Evolutionary conservation across 192 early-diverging fungal genomes (phyloP), one percentile per base, ranked within the genome.

Genomic region (Rhizophagus prolifer): DNA sequence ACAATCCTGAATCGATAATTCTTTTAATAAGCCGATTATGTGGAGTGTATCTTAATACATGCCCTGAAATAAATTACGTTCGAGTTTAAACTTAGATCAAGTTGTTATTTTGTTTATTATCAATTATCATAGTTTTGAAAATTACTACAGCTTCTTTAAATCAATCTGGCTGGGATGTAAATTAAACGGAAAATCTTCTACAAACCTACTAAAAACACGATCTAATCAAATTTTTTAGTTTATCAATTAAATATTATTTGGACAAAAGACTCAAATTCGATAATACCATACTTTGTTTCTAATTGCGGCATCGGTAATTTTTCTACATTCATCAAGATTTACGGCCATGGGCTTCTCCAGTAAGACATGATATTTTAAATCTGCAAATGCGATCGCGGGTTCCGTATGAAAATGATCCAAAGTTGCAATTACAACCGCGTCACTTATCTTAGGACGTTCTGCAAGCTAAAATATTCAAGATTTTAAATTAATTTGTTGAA

Each of bases 301-400:
- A 44, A 79, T 69, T 34, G 83, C 87, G 12, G 88, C 87, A 19
- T 75, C 50, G 7, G 81, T 78, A 50, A 92, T 90, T 14, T 68
- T 64, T 34, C 74, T 61, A 73, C 91, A 92, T 41, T 89, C 87
- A 13, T 75, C 66, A 19, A 86, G 61, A 1, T 79, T 81, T 7
- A 82, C 79, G 3, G 91, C 84, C 88, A 92, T 89, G 9, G 91
- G 91, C 71, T 92, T 92, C 81, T 92, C 91, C 60, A 88, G 81
- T 72, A 92, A 66, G 26, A 92, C 89, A 70, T 90, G 84, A 76
- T 90, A 90, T 9, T 86, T 84, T 36, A 79, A 69, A 26, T 80
- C 34, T 58, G 88, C 87, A 78, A 92, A 84, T 12, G 72, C 80
- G 9, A 88, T 78, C 1, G 88, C 83, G 12, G 83, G 79, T 25